Base-by-base conservation (phyloP, 805 yeast species). In the Lipomyces starkeyi region DNA sequence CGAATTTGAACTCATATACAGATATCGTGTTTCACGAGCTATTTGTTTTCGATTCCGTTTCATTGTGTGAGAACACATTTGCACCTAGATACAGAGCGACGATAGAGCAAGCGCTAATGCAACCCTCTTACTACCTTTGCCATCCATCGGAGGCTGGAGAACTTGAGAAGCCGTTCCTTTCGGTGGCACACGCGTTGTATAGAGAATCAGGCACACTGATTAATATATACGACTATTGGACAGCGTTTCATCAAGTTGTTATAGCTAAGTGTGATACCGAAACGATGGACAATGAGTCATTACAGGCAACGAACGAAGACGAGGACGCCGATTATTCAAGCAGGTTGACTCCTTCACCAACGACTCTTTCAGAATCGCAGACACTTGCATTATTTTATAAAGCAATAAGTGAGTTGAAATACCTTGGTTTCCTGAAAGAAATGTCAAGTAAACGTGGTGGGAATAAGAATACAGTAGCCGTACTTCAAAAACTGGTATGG, bases 171-270 rank as follows among this genome's bases (percentile, higher is more conserved):
- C 70, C 66, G 17, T 22, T 56, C 40, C 11, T 66, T 8, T 68
- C 66, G n/a, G 27, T 37, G 14, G 71, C 71, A 14, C 68, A 68
- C 43, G 13, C 54, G 13, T 49, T 71, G 40, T 70, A 71, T 40
- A 61, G 64, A 20, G 73, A 71, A 52, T 68, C 73, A 7, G 70
- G 70, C 7, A 27, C 62, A 25, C 40, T 64, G 27, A 62, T 71
- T 25, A 71, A 71, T 35, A 27, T 62, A n/a, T 64, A 61, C 52
- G 73, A 71, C 34, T 71, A 58, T 49, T 71, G 64, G 67, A 43
- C 17, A 20, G 73, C 73, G n/a, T 71, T 71, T 52, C 62, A 59
- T 37, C 68, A 69, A 34, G 35, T 8, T 20, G 32, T 20, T 11
- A 17, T 6, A 7, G 58, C 1, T 25, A 47, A 20, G 43, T 14